Conservation (phyloP, 2,329 filamentous ascomycete genomes). For the Epicoccum sorghinum region DNA sequence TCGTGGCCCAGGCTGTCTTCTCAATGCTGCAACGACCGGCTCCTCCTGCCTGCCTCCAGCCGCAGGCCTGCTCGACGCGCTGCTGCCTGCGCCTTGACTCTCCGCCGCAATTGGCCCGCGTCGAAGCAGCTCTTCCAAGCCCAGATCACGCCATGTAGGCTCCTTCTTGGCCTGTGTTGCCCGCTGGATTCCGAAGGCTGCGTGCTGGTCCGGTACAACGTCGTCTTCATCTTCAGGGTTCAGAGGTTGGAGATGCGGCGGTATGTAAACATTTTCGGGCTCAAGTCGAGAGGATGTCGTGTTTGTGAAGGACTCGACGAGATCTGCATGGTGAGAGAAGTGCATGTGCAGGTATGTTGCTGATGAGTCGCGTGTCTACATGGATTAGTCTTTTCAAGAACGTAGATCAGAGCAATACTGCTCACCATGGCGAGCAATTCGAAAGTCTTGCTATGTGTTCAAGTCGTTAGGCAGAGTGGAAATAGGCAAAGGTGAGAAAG, state of each 20-base stretch:
- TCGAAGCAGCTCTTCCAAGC: conserved; percentile 72
- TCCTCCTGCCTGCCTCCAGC: conserved; percentile 27
- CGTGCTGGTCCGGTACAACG: conserved; percentile 85
- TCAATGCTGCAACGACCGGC: conserved; percentile 38
- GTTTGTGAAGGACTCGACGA: conserved; percentile 68
- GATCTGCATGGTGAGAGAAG: conserved; percentile 72
- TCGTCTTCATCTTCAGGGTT: conserved; percentile 91
- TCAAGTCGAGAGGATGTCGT: conserved; percentile 36
- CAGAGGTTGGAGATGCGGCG: conserved; percentile 77
- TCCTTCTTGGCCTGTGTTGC: conserved; percentile 75
- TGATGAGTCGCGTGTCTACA: conserved; percentile 70
- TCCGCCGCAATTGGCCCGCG: conserved; percentile 57
- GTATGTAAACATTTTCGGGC: conserved; percentile 80
- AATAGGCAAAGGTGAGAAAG: not conserved
- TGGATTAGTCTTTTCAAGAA: not conserved
- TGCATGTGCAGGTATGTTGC: conserved; percentile 80
- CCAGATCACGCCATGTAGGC: conserved; percentile 79
- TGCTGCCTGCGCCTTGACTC: conserved; percentile 12
- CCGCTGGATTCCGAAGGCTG: conserved; percentile 83
- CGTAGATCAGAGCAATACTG: no score
- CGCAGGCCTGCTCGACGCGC: conserved; percentile 10
- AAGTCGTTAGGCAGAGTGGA: no score
- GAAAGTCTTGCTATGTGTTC: not conserved
- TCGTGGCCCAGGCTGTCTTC: conserved; percentile 39
- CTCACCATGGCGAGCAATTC: conserved; percentile 2